Percentiles rank a stretch among this genome's conserved stretches.
phyloP scores from a whole-genome alignment of 2,329 filamentous ascomycete genomes.

The Aspergillus pseudotamarii region DNA sequence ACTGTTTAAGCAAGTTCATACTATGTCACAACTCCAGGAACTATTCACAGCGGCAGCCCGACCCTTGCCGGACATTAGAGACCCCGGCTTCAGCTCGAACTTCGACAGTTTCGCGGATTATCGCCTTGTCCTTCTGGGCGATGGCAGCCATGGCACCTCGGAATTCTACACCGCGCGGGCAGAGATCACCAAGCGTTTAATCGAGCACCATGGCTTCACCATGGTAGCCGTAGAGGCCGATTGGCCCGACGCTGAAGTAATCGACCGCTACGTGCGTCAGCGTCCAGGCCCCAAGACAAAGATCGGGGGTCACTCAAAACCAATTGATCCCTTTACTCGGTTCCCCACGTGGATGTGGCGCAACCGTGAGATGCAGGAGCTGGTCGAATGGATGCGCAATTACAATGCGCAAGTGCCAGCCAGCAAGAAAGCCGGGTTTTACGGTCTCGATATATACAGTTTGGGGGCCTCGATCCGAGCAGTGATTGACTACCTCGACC shows the following conservation, averaged over 20 bases:
- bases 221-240: constrained; percentile 57
- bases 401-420: constrained; percentile 41
- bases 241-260: constrained; percentile 56
- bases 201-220: constrained; percentile 54
- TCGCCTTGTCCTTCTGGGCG: constrained; percentile 49
- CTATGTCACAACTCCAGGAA: constrained; percentile 36
- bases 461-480: constrained; percentile 51
- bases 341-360: constrained; percentile 63
- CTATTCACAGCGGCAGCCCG: constrained; percentile 39
- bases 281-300: constrained; percentile 42
- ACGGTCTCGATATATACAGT: constrained; percentile 57
- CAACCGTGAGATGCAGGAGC: constrained; percentile 54
- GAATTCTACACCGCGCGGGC: constrained; percentile 58
- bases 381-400: constrained; percentile 56
- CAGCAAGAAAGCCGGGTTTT: constrained; percentile 45
- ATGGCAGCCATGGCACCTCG: constrained; percentile 57
- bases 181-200: constrained; percentile 55
- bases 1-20: not conserved
- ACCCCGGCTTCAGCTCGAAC: constrained; percentile 41
- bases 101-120: constrained; percentile 47
- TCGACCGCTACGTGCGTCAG: constrained; percentile 55
- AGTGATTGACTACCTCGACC: constrained; percentile 53
- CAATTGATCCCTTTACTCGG: constrained; percentile 49
- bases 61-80: constrained; percentile 39
- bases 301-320: constrained; percentile 28